A percentile compares a stretch with the other conserved stretches of the same genome.
Evolutionary conservation across 208 protist species (phyloP).

Genomic region (Leishmania guyanensis): DNA sequence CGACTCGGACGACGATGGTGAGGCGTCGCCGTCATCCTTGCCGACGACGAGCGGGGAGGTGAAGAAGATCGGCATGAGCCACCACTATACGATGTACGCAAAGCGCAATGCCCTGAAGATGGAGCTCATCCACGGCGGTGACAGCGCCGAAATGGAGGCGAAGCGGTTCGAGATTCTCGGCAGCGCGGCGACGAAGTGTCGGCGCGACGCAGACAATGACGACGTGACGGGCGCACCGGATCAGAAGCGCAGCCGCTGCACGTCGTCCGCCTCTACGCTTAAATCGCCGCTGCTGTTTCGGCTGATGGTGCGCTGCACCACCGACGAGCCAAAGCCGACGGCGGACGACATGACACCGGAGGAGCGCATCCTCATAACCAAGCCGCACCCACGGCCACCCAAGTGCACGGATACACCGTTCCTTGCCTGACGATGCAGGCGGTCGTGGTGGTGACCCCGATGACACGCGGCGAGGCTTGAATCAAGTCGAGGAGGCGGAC

Average conservation of each 20-base stretch:
- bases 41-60: constrained; percentile 18
- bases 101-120: constrained; percentile 88
- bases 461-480: neutral
- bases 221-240: neutral
- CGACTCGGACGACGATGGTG: constrained; percentile 35
- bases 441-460: neutral
- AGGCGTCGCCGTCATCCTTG: constrained; percentile 14
- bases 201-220: constrained; percentile 14
- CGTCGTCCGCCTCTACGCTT: constrained; percentile 39
- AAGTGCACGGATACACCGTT: constrained; percentile 87
- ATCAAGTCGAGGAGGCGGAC: neutral
- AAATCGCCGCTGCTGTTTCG: constrained; percentile 70
- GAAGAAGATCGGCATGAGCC: constrained; percentile 42
- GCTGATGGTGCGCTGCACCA: constrained; percentile 65
- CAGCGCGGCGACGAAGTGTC: constrained; percentile 47
- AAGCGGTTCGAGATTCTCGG: constrained; percentile 69
- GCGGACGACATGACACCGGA: constrained; percentile 27
- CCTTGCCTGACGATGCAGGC: constrained; percentile 28
- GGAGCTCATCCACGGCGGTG: constrained; percentile 57
- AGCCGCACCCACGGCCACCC: constrained; percentile 74
- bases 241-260: neutral
- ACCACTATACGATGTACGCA: constrained; percentile 81
- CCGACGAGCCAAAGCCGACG: constrained; percentile 67
- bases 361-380: constrained; percentile 64
- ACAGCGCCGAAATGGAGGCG: constrained; percentile 35